Base-by-base conservation (phyloP, 495 filamentous ascomycete genomes). In the Penicillium roqueforti region DNA sequence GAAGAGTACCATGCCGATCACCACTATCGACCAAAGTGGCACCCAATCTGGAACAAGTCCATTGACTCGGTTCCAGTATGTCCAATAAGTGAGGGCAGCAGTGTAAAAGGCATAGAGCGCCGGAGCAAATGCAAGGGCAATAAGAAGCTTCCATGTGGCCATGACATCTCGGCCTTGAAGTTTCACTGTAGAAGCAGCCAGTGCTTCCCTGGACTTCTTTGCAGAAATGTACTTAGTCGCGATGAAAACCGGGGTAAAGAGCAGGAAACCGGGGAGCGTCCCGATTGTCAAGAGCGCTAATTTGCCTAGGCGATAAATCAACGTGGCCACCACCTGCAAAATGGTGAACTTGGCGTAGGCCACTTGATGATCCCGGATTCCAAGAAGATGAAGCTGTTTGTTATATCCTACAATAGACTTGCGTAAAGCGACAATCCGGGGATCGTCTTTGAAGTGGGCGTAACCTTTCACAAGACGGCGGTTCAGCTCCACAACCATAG, bases 131-230 rank as follows among this genome's bases (percentile, higher is more conserved):
- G 85, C 91, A 62, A 97, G 77, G 28, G 92, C 83, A 22, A 97
- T 92, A 8, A 99, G 84, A 11, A 99, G 80, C 68, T 99, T 99
- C 93, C 93, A 99, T 0, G 93, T 97, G 0, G 93, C 93, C 77
- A 99, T 92, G 22, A 99, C 93, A 68, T 99, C 93, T 31, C 85
- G 82, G 16, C 89, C 93, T 66, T 95, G 87, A 25, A 99, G 80
- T 66, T 99, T 99, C 57, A 99, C 93, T 2, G 87, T 88, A 9
- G 91, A 96, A 19, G 86, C 91, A 4, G 92, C 92, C 23, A 99
- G 80, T 0, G 93, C 93, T 68, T 93, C 87, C 57, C 82, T 84
- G 0, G 92, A 90, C 72, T 99, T 99, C 59, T 84, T 87, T 48
- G 83, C 85, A n/a, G 90, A 95, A 57, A 96, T 92, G 51, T 87